Evolutionary conservation across 1,284 basidiomycete genomes (phyloP), one percentile per base, ranked within the genome.

Genomic region (Ceratobasidium sp.): DNA sequence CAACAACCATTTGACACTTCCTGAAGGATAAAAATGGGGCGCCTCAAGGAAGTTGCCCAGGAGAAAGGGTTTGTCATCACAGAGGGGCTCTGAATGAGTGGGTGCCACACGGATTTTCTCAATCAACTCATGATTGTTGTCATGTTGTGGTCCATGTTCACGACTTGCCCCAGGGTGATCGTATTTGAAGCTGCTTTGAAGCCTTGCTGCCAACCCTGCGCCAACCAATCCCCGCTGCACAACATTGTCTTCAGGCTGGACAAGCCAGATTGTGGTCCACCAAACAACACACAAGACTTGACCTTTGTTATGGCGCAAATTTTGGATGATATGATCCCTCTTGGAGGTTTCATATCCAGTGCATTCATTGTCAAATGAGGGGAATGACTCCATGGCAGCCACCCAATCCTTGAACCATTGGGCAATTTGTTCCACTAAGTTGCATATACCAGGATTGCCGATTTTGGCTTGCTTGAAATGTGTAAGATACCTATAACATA

Each of bases 111-210:
- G 78, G 49, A 91, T 88, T 2, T 85, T 76, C 3, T 74, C 58
- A 20, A 91, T 86, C 31, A 85, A 79, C n/a, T 78, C 75, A 35
- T 78, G 79, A 73, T 91, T 89, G 67, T 91, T 91, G 73, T 90
- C 84, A 70, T 91, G 88, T 2, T 88, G 80, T 0, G 83, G 81
- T 2, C 87, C 88, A 0, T 78, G 79, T 4, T 70, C 47, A 1
- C 85, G 82, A 1, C 82, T 74, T 0, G 75, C 75, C 7, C 88
- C 88, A 0, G 88, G 88, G n/a, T 84, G 83, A 55, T 86, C 82
- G 72, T 85, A 87, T 77, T 13, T 75, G 73, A 5, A 85, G 75
- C 1, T 22, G 10, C 69, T 34, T 35, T 54, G 8, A 1, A 45
- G 32, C 12, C 29, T 50, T 12, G 47, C 52, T 3, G 32, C 25